Conservation (phyloP, 116 monocot species). For the Posidonia oceanica region DNA sequence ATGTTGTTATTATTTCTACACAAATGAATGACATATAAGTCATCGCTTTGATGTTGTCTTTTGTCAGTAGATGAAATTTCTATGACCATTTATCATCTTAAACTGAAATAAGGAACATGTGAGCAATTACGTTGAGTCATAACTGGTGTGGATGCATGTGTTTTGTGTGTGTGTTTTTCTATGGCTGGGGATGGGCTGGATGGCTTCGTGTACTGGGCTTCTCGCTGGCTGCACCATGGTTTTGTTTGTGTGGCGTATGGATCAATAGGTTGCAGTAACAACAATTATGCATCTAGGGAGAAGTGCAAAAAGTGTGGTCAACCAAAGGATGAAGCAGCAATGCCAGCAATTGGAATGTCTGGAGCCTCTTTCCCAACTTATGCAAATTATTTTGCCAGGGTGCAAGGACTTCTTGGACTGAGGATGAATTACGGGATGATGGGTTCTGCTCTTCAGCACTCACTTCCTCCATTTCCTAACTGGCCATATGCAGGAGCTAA, state of each 20-base stretch:
- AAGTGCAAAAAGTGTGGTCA: slow-evolving; percentile 94
- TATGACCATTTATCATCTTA: neutral
- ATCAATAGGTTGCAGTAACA: slow-evolving; percentile 98
- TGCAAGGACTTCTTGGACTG: slow-evolving; percentile 38
- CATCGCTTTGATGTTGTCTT: neutral
- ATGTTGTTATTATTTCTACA: too few species aligned
- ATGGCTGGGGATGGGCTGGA: slow-evolving; percentile 21
- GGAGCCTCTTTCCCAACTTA: slow-evolving; percentile 50
- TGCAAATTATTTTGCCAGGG: slow-evolving; percentile 63
- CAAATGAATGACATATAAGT: too few species aligned
- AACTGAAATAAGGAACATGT: neutral
- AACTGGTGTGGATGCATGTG: slow-evolving; percentile 26
- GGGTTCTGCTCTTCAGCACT: slow-evolving; percentile 41
- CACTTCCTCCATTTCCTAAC: slow-evolving; percentile 28
- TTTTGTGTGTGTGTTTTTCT: slow-evolving; percentile 15
- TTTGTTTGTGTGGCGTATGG: slow-evolving; percentile 23
- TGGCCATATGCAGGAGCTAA: slow-evolving; percentile 40
- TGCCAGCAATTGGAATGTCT: slow-evolving; percentile 69
- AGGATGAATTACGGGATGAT: slow-evolving; percentile 52
- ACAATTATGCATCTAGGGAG: slow-evolving; percentile 99
- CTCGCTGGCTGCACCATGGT: slow-evolving; percentile 15
- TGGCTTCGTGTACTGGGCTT: slow-evolving; percentile 19
- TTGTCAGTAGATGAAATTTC: neutral
- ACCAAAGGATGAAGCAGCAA: slow-evolving; percentile 77
- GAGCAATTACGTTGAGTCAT: slow-evolving; percentile 20